Base-by-base conservation (phyloP, 2,329 filamentous ascomycete genomes). In the Pyricularia grisea region DNA sequence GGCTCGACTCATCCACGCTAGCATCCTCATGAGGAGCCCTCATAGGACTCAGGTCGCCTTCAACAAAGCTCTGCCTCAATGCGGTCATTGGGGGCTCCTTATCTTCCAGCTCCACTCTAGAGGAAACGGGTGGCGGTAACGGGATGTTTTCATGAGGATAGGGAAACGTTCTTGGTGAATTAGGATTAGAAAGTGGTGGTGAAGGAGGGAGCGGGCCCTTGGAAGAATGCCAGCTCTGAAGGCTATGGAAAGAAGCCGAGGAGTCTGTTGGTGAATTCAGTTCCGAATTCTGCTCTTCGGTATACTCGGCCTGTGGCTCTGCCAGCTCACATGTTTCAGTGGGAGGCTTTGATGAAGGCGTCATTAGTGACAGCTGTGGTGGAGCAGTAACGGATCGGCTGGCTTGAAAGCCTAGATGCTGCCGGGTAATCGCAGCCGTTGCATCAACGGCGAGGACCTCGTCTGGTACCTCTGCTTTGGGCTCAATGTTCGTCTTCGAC, bases 211-310 rank as follows among this genome's bases (percentile, higher is more conserved):
- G 75, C 30, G 81, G 77, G 5, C 78, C 78, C 55, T 79, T 74
- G 11, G 81, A 78, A 27, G 83, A 82, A 71, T 83, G 79, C 83
- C 83, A 85, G 10, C 84, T 84, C 70, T 84, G 79, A 5, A 82
- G 78, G 69, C 81, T 85, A 73, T 85, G 84, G 71, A 88, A 87
- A 0, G 86, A 87, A 68, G 86, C 85, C 20, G 81, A 76, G 17
- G 82, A 82, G 50, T 75, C 79, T 33, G 80, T 79, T 4, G 83
- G 81, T 11, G 84, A 85, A n/a, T 76, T 69, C 3, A 72, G 69
- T 31, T 63, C 69, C 5, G 70, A 12, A 0, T 23, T 73, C 42
- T 77, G 76, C 65, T 75, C 70, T 33, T 73, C 68, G 63, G 71
- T 64, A 67, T 73, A 67, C 69, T 72, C 67, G 14, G 69, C 66